Conservation (phyloP, 805 yeast genomes). For the Pichia kluyveri region DNA sequence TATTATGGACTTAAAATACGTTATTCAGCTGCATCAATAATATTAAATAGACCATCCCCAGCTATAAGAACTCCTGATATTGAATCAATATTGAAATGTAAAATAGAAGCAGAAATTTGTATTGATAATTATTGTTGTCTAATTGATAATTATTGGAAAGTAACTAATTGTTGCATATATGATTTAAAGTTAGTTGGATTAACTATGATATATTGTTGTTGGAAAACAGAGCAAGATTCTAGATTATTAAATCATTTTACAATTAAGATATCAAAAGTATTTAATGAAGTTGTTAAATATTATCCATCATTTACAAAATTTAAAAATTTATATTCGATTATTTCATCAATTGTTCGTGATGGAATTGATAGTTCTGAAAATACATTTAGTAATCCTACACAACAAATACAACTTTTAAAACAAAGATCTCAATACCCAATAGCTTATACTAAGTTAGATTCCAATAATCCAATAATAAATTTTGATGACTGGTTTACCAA, state of each 20-base stretch:
- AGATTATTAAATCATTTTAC: conserved; percentile 11
- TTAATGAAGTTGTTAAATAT: conserved; percentile 12
- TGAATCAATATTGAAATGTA: conserved; percentile 12
- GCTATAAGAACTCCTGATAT: conserved; percentile 14
- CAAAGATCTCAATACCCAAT: neutral
- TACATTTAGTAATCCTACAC: neutral
- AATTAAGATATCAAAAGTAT: conserved; percentile 5
- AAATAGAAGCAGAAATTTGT: conserved; percentile 13
- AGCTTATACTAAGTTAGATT: neutral
- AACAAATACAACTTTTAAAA: neutral
- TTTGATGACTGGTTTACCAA: conserved; percentile 19
- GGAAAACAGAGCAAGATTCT: conserved; percentile 16
- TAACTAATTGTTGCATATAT: conserved; percentile 14
- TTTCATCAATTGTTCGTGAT: conserved; percentile 14
- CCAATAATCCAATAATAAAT: conserved; percentile 1
- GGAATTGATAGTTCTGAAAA: conserved; percentile 5
- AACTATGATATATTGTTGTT: conserved; percentile 19
- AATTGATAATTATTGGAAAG: conserved; percentile 11
- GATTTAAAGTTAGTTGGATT: conserved; percentile 16
- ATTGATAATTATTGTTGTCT: conserved; percentile 11
- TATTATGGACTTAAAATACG: conserved; percentile 15
- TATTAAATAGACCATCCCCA: conserved; percentile 17
- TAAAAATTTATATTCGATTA: conserved; percentile 12
- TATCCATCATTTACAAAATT: conserved; percentile 14
- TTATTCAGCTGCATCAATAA: conserved; percentile 13